Percentiles rank a stretch among this genome's conserved stretches.
Evolutionary conservation across 208 protist genomes (phyloP).

Genomic region (Trypanosoma mega): DNA sequence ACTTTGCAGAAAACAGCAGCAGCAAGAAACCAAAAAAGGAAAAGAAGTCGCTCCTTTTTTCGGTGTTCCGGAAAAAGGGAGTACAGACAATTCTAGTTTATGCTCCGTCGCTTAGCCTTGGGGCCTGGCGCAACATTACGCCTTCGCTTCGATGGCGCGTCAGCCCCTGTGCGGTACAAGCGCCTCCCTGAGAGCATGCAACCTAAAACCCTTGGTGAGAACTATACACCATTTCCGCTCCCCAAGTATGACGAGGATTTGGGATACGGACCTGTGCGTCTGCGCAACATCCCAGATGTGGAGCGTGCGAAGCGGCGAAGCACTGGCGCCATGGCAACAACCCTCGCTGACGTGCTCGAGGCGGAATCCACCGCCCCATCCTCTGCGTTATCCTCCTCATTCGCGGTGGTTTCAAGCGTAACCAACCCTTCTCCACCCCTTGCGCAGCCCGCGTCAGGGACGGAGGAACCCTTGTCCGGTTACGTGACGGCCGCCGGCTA

Average conservation of each 20-base stretch:
- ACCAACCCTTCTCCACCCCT: too few relatives aligned
- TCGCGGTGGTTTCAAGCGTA: too few relatives aligned
- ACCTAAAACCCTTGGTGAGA: conserved; percentile 44
- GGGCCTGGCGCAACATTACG: conserved; percentile 7
- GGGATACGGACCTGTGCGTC: conserved; percentile 75
- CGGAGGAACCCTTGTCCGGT: conserved; percentile 34
- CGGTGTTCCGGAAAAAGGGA: too few relatives aligned
- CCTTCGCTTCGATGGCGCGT: conserved; percentile 20
- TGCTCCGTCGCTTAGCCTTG: conserved; percentile 23
- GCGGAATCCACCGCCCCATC: neutral
- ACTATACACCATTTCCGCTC: conserved; percentile 86
- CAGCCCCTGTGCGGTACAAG: conserved; percentile 16
- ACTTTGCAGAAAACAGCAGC: too few relatives aligned
- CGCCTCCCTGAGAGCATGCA: conserved; percentile 67
- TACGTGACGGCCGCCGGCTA: conserved; percentile 49
- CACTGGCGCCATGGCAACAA: conserved; percentile 1
- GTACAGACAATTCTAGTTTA: too few relatives aligned
- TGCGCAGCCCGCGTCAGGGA: neutral
- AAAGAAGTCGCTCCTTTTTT: too few relatives aligned
- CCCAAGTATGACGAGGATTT: conserved; percentile 76
- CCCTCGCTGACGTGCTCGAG: neutral
- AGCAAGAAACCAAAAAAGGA: too few relatives aligned
- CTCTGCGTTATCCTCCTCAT: neutral
- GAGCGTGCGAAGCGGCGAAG: conserved; percentile 44
- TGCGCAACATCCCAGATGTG: conserved; percentile 80